Evolutionary conservation across 2,329 filamentous ascomycete species (phyloP).

Genomic region (Pseudonectria buxi): DNA sequence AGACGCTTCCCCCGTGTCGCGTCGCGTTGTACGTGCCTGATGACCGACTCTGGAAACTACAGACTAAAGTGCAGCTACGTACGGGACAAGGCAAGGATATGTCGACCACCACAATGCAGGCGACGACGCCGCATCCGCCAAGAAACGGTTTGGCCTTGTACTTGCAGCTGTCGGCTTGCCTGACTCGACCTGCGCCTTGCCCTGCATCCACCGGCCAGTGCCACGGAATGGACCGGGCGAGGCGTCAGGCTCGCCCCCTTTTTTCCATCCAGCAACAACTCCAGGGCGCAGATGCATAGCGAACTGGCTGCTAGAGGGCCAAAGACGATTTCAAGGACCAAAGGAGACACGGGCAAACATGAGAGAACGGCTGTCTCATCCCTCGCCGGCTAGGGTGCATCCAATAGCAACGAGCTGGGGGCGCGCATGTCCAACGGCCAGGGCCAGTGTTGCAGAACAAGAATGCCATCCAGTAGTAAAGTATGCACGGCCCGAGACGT

Average conservation of each 20-base stretch:
- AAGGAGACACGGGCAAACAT: no score
- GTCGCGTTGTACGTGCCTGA: no score
- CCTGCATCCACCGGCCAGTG: slow-evolving; percentile 11
- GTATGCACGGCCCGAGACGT: slow-evolving; percentile 5
- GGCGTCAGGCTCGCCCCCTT: slow-evolving; percentile 11
- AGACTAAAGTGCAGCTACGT: not conserved
- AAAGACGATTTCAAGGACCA: no score
- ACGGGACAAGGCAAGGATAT: slow-evolving; percentile 2
- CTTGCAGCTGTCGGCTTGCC: slow-evolving; percentile 1
- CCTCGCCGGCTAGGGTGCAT: slow-evolving; percentile 6
- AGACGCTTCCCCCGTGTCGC: no score
- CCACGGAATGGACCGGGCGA: slow-evolving; percentile 14
- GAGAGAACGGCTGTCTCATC: slow-evolving; percentile 2
- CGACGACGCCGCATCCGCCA: slow-evolving; percentile 2
- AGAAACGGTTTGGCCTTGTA: slow-evolving; percentile 3
- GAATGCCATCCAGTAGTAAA: slow-evolving; percentile 15
- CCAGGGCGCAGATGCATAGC: no score
- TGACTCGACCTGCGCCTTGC: slow-evolving; percentile 6
- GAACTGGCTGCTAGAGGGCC: no score
- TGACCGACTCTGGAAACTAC: no score
- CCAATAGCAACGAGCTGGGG: slow-evolving; percentile 14
- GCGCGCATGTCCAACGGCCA: slow-evolving; percentile 11
- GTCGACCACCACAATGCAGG: not conserved
- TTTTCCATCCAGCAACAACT: slow-evolving; percentile 4
- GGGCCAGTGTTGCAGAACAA: slow-evolving; percentile 13